Evolutionary conservation across 2,329 filamentous ascomycete species (phyloP).

Genomic region (Chaetomiaceae sp.): DNA sequence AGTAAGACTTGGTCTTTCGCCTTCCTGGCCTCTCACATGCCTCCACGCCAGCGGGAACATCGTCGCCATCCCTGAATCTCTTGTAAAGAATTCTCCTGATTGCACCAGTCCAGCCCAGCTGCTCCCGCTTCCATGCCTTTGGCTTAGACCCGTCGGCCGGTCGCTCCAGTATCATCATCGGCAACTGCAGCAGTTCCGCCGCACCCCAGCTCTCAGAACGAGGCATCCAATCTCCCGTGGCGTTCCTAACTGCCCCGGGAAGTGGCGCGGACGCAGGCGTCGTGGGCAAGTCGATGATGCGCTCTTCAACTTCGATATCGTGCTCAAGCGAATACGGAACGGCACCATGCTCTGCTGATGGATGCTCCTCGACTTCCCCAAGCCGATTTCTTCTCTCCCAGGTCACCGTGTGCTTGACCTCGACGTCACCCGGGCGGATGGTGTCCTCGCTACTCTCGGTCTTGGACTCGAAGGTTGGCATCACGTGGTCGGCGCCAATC

Average conservation of each 20-base stretch:
- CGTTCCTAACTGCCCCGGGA: not conserved
- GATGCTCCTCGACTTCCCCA: not conserved
- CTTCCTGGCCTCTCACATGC: constrained; percentile 12
- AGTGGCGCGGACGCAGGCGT: not conserved
- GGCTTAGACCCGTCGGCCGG: constrained; percentile 25
- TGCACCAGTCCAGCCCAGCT: constrained; percentile 43
- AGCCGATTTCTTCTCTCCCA: not conserved
- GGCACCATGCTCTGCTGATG: not conserved
- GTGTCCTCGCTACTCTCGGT: not conserved
- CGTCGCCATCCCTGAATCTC: constrained; percentile 18
- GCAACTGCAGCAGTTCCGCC: constrained; percentile 3
- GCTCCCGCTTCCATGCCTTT: constrained; percentile 36
- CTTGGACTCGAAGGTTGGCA: not conserved
- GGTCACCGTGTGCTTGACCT: constrained; percentile 11
- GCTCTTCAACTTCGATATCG: constrained; percentile 20
- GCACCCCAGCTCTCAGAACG: not conserved
- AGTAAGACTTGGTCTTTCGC: constrained; percentile 9
- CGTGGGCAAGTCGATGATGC: constrained; percentile 4
- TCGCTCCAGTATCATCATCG: constrained; percentile 29
- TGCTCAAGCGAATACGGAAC: constrained; percentile 9
- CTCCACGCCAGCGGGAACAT: constrained; percentile 19
- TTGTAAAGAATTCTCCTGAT: constrained; percentile 36
- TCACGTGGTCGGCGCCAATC: constrained; percentile 27
- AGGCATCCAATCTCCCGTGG: not conserved
- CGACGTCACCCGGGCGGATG: not conserved